Evolutionary conservation across 441 rosid genomes (phyloP).

Genomic region (Melastoma candidum): DNA sequence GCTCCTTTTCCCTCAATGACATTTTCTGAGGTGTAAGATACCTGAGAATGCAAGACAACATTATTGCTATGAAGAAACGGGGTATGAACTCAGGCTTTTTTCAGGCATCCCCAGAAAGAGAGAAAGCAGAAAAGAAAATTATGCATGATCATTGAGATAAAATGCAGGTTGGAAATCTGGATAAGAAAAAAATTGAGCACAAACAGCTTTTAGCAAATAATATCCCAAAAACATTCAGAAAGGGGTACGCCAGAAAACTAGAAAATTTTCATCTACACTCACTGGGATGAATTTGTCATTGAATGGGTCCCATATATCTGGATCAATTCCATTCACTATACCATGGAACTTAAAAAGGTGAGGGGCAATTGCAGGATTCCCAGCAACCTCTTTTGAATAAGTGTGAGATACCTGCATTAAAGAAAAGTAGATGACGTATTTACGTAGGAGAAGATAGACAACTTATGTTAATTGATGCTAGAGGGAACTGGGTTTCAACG

Average conservation of each 20-base stretch:
- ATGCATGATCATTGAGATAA: too few relatives aligned
- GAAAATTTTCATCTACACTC: conserved; percentile 19
- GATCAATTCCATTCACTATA: conserved; percentile 89
- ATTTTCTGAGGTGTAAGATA: conserved; percentile 70
- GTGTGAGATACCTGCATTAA: conserved; percentile 65
- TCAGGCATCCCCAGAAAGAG: too few relatives aligned
- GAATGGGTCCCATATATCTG: conserved; percentile 95
- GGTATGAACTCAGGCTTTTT: too few relatives aligned
- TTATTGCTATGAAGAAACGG: background rate
- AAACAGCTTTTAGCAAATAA: background rate
- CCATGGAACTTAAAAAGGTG: conserved; percentile 82
- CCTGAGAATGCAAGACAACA: conserved; percentile 29
- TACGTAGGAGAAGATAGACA: too few relatives aligned
- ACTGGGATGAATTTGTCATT: conserved; percentile 78
- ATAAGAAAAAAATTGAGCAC: too few relatives aligned
- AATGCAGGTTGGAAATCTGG: too few relatives aligned
- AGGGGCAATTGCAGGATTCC: conserved; percentile 61
- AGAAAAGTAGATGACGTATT: conserved; percentile 2
- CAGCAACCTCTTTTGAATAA: conserved; percentile 79
- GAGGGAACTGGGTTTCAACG: too few relatives aligned
- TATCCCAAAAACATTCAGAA: background rate
- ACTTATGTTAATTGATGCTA: too few relatives aligned
- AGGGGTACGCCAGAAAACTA: conserved; percentile 4
- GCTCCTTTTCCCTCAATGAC: conserved; percentile 89
- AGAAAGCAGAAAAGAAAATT: too few relatives aligned